Evolutionary conservation across 345 rosid species (phyloP).

Genomic region (Aegle marmelos): DNA sequence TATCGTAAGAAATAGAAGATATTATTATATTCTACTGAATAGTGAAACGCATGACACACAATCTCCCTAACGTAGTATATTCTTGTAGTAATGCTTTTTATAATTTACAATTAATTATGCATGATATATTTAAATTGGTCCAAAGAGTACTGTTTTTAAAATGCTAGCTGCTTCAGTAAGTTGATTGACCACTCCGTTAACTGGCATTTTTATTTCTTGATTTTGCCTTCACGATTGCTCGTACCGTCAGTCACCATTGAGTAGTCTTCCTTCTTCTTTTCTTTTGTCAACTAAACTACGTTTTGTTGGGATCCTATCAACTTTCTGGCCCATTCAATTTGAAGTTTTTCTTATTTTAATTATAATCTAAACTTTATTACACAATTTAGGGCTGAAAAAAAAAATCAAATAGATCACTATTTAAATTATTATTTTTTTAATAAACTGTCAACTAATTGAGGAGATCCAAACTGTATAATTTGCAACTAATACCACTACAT

Average conservation of each 20-base stretch:
- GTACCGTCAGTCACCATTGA: constrained; percentile 10
- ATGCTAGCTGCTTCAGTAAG: constrained; percentile 23
- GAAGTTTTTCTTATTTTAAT: neutral
- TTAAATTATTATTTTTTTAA: neutral
- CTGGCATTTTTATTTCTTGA: constrained; percentile 12
- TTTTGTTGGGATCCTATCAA: constrained; percentile 6
- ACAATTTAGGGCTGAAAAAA: neutral
- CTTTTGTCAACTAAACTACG: constrained; percentile 16
- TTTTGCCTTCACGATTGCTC: constrained; percentile 33
- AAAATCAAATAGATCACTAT: constrained; percentile 22
- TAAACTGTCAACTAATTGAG: too few species aligned
- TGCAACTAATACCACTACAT: constrained; percentile 16
- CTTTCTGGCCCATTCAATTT: neutral
- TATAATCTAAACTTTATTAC: neutral
- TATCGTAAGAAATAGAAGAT: neutral
- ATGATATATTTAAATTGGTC: neutral
- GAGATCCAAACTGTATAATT: constrained; percentile 21
- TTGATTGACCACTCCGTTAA: constrained; percentile 23
- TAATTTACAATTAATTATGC: neutral
- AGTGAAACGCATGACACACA: neutral
- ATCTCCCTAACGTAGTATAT: constrained; percentile 8
- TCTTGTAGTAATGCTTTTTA: constrained; percentile 9
- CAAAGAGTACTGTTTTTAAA: constrained; percentile 12
- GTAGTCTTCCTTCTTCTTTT: constrained; percentile 21
- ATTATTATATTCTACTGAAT: constrained; percentile 2